A percentile compares a stretch with the other conserved stretches of the same genome.
These are phyloP conservation scores for Bertia moriformis DNA, from an alignment of 2,329 filamentous ascomycete genomes.

Conservation along the genomic window DNA sequence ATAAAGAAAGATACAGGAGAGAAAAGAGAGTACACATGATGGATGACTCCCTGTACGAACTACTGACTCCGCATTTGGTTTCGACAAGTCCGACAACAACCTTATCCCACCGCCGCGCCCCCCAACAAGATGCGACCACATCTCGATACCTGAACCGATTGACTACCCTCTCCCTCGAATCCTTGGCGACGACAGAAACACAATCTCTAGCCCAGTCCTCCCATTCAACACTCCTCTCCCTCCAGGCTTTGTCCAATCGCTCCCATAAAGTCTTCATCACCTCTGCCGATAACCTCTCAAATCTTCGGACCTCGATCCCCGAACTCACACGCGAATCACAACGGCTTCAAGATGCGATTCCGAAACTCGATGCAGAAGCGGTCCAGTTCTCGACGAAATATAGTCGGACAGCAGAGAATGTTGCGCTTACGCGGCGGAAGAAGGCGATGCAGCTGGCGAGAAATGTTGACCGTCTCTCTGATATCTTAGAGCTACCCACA, in stretches of 20 bases:
- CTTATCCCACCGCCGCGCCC: slow-evolving; percentile 17
- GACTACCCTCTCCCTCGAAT: slow-evolving; percentile 60
- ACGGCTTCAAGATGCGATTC: slow-evolving; percentile 58
- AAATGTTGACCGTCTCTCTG: slow-evolving; percentile 78
- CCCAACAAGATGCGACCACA: slow-evolving; percentile 31
- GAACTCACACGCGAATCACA: slow-evolving; percentile 48
- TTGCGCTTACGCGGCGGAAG: slow-evolving; percentile 59
- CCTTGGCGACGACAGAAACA: slow-evolving; percentile 62
- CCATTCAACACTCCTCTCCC: slow-evolving; percentile 65
- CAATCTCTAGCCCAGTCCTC: slow-evolving; percentile 67
- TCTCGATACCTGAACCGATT: slow-evolving; percentile 64
- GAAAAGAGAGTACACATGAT: slow-evolving; percentile 21
- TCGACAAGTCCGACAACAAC: slow-evolving; percentile 20
- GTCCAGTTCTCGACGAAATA: slow-evolving; percentile 73
- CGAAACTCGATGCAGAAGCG: slow-evolving; percentile 64
- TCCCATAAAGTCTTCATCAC: slow-evolving; percentile 75
- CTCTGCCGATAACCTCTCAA: slow-evolving; percentile 65
- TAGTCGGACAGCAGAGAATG: slow-evolving; percentile 55
- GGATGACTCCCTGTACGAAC: slow-evolving; percentile 62
- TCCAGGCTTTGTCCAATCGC: slow-evolving; percentile 78
- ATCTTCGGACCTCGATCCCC: slow-evolving; percentile 59
- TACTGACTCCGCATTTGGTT: slow-evolving; percentile 50
- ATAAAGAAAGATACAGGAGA: no score
- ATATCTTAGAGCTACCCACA: slow-evolving; percentile 79
- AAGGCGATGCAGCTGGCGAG: slow-evolving; percentile 68